Base-by-base conservation (phyloP, 768 basidiomycete genomes). In the Lanmaoa pseudosensibilis region DNA sequence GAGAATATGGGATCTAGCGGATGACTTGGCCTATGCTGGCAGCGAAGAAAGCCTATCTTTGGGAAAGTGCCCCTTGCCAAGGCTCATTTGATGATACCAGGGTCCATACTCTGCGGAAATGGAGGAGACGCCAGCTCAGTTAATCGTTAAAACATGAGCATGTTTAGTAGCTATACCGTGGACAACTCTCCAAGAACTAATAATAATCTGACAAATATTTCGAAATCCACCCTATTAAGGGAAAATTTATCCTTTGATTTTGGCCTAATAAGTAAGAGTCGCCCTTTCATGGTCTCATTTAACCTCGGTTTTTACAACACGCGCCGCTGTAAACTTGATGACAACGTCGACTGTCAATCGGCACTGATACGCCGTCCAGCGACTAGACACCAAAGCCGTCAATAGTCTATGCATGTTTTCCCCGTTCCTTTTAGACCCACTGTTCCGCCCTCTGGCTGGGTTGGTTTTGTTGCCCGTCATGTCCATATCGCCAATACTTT, bases 401-500 rank as follows among this genome's bases (percentile, higher is more conserved):
- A n/a, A n/a, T n/a, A n/a, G n/a, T n/a, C n/a, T n/a, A 32, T 43
- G 37, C 44, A 27, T 34, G 19, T 16, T 11, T 25, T 4, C n/a
- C 9, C 30, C 9, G 15, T 53, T n/a, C 8, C 12, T 30, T 43
- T 49, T 18, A 46, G 34, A 43, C 34, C 16, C 41, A 46, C 10
- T 5, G 3, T 9, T 43, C 40, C 6, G 2, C 7, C 45, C 46
- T 32, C 37, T 25, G 52, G n/a, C 34, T 27, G 18, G 47, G 47
- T 44, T 10, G 4, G 13, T 34, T 46, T 48, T 12, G 3, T 36
- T 32, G 8, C n/a, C 21, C 39, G 33, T 30, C 51, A 65, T 65
- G 61, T 46, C 64, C 2, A 19, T 32, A 30, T 36, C 53, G 19
- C 2, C 63, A 18, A 6, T 1, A 4, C 9, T 62, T 15, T 46